phyloP scores from a whole-genome alignment of 2,329 filamentous ascomycete species.

The Fonsecaea pedrosoi region DNA sequence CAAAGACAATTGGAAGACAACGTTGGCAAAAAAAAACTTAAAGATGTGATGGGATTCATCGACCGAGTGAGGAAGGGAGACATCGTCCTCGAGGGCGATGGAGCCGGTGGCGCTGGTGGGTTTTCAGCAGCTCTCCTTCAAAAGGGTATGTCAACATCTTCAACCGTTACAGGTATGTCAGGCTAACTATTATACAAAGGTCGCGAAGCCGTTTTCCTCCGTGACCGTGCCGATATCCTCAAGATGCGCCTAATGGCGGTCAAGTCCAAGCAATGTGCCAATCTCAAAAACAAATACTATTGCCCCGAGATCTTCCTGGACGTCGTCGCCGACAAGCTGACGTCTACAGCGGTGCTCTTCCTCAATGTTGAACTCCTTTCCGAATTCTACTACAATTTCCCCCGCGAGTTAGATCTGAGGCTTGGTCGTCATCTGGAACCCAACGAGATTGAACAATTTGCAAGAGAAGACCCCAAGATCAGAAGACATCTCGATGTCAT shows the following conservation, averaged over 20 bases:
- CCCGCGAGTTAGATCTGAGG: constrained; percentile 84
- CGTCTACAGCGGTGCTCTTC: constrained; percentile 93
- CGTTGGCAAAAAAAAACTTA: constrained; percentile 82
- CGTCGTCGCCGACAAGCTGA: constrained; percentile 92
- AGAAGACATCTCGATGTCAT: constrained; percentile 90
- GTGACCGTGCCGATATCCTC: constrained; percentile 86
- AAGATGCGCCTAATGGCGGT: constrained; percentile 87
- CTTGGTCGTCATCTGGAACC: constrained; percentile 81
- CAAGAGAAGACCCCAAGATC: constrained; percentile 90
- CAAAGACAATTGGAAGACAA: constrained; percentile 75
- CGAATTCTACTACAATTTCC: constrained; percentile 98
- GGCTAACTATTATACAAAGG: constrained; percentile 59
- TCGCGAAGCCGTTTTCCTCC: constrained; percentile 90
- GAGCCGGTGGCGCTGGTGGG: constrained; percentile 83
- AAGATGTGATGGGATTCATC: constrained; percentile 88
- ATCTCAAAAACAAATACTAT: constrained; percentile 88
- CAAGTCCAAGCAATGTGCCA: constrained; percentile 87
- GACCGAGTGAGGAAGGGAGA: constrained; percentile 89
- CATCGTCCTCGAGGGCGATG: constrained; percentile 81
- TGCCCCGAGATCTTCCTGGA: constrained; percentile 98
- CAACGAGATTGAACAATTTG: constrained; percentile 85
- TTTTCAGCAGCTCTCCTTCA: constrained; percentile 87
- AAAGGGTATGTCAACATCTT: constrained; percentile 66
- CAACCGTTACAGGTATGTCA: constrained; percentile 10
- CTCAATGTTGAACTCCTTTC: constrained; percentile 95